Evolutionary conservation across 345 rosid species (phyloP).

Genomic region (Rhodamnia rubescens): DNA sequence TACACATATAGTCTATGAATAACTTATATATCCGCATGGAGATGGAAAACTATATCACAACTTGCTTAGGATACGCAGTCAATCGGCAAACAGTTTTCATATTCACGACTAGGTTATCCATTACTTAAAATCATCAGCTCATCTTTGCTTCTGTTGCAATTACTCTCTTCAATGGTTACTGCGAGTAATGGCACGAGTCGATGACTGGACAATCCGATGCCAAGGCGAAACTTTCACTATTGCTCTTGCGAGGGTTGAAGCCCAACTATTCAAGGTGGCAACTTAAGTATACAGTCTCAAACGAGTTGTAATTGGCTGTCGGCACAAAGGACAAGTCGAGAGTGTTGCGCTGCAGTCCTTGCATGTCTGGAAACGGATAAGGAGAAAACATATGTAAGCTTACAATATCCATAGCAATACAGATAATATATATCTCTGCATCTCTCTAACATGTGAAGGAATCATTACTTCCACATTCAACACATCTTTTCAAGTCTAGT

Average conservation of each 20-base stretch:
- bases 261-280: not conserved
- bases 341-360: slow-evolving; percentile 61
- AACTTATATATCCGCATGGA: not conserved
- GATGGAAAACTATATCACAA: not conserved
- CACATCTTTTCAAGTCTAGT: not conserved
- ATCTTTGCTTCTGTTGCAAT: not conserved
- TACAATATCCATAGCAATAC: not conserved
- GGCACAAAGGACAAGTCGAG: slow-evolving; percentile 65
- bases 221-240: not conserved
- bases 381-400: not conserved
- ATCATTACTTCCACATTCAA: not conserved
- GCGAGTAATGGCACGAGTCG: not conserved
- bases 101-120: not conserved
- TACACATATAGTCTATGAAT: not conserved
- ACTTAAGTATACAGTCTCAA: slow-evolving; percentile 48
- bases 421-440: not conserved
- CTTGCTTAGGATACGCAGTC: not conserved
- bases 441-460: not conserved
- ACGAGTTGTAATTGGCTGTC: slow-evolving; percentile 60
- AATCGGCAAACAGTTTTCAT: not conserved
- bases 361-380: slow-evolving; percentile 49
- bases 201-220: not conserved
- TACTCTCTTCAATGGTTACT: not conserved
- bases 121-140: not conserved
- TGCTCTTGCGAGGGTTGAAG: not conserved